Evolutionary conservation across 306 rosid genomes (phyloP), one percentile per base, ranked within the genome.

Genomic region (Dryas octopetala): DNA sequence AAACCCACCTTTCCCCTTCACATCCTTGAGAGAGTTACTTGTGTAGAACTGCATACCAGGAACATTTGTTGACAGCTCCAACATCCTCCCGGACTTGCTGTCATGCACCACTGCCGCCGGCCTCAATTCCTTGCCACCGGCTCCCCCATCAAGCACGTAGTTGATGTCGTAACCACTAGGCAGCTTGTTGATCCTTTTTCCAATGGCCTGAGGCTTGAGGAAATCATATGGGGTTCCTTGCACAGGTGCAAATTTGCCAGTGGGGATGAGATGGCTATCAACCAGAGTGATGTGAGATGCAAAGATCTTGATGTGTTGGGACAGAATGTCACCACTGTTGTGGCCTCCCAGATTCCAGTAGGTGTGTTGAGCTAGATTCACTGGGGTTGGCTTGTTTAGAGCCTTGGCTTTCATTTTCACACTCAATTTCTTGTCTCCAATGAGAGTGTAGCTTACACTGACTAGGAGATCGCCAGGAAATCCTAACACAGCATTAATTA

Each of bases 281-380:
- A 87, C 88, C 28, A 19, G 38, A 12, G 98, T 91, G 83, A 76
- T 86, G 38, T 86, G 55, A 41, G 98, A 94, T 38, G 88, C 96
- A 65, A 82, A 91, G 51, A 94, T 91, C 50, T 88, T 86, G 13
- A 91, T 46, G 1, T 77, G 48, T 19, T 94, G 88, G 47, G 85
- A 77, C 6, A 94, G 88, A 69, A 94, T 82, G n/a, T 83, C 70
- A 10, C 98, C 98, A 17, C 91, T 86, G 82, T 86, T 81, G 61
- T 94, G 95, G 50, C 89, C 87, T 7, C 96, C 96, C 3, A 94
- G 82, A 88, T 90, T 94, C 98, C 98, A 94, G 52, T 87, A 94
- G 0, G 88, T 79, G 58, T 91, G 98, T 76, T 90, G 89, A 3
- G 90, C 95, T 17, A 94, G 79, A 80, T 86, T 94, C 75, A 94